These are phyloP conservation scores for Limnanthes douglasii DNA, from an alignment of 345 rosid genomes.

Conservation along the genomic window DNA sequence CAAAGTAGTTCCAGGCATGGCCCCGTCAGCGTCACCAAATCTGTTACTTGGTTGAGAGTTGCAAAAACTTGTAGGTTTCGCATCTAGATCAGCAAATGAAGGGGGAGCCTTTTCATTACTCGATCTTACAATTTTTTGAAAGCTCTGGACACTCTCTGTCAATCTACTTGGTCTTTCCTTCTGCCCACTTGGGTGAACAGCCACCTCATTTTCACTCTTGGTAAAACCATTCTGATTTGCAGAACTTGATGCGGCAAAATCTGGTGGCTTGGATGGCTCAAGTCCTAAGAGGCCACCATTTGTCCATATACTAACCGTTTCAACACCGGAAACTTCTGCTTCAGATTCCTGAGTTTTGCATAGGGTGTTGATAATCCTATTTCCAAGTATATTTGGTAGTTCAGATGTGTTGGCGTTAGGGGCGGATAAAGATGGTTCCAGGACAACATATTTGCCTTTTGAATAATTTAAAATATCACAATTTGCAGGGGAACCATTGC, in stretches of 20 bases:
- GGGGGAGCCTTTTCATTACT: constrained; percentile 13
- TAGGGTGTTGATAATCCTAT: constrained; percentile 8
- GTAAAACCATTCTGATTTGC: constrained; percentile 11
- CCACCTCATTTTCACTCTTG: constrained; percentile 11
- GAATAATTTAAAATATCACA: constrained; percentile 10
- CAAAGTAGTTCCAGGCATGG: no score
- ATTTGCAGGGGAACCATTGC: constrained; percentile 4
- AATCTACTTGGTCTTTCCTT: constrained; percentile 14
- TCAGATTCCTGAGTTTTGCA: constrained; percentile 22
- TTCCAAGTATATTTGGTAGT: constrained; percentile 7
- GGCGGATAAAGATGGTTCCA: constrained; percentile 16
- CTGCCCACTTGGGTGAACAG: constrained; percentile 14
- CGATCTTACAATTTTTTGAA: constrained; percentile 10
- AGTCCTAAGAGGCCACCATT: constrained; percentile 91
- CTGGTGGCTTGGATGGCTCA: constrained; percentile 86
- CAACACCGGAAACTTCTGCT: constrained; percentile 17
- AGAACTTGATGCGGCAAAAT: constrained; percentile 37
- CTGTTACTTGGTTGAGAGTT: constrained; percentile 15
- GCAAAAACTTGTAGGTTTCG: constrained; percentile 10
- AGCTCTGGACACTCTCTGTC: constrained; percentile 15
- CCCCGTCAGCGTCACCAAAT: constrained; percentile 11
- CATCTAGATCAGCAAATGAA: constrained; percentile 15
- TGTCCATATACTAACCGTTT: constrained; percentile 66
- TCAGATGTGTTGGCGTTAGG: constrained; percentile 10
- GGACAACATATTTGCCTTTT: constrained; percentile 10